These are phyloP conservation scores for Benincasa hispida DNA, from an alignment of 306 rosid species.

Conservation along the genomic window DNA sequence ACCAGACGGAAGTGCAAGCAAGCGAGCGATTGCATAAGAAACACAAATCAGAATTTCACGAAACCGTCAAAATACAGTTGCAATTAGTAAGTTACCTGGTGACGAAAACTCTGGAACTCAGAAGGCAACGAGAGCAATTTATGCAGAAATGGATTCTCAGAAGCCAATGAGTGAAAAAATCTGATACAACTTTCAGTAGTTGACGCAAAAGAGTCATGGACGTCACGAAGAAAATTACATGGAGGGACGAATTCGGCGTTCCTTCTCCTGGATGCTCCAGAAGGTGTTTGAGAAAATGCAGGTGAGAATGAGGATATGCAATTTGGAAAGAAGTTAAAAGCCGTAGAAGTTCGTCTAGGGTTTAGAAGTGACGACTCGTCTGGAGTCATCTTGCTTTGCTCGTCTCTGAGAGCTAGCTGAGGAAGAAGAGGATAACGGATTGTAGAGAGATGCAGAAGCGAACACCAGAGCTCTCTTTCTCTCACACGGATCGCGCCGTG, in stretches of 20 bases:
- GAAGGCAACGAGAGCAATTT: slow-evolving; percentile 31
- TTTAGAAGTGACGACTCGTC: slow-evolving; percentile 23
- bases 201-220: slow-evolving; percentile 24
- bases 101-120: slow-evolving; percentile 33
- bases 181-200: slow-evolving; percentile 23
- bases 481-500: background rate
- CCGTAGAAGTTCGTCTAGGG: background rate
- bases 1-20: background rate
- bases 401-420: background rate
- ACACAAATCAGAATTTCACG: background rate
- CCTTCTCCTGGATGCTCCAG: slow-evolving; percentile 19
- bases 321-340: slow-evolving; percentile 17
- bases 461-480: background rate
- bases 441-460: background rate
- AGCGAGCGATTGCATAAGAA: background rate
- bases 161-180: slow-evolving; percentile 31
- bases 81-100: slow-evolving; percentile 36
- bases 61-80: background rate
- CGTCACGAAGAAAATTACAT: slow-evolving; percentile 20
- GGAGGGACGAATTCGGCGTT: slow-evolving; percentile 20
- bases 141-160: slow-evolving; percentile 42
- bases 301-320: slow-evolving; percentile 25
- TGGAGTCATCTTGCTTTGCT: slow-evolving; percentile 25
- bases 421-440: slow-evolving; percentile 1
- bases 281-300: slow-evolving; percentile 41